These are phyloP conservation scores for Pisolithus marmoratus DNA, from an alignment of 768 basidiomycete species.

Conservation along the genomic window DNA sequence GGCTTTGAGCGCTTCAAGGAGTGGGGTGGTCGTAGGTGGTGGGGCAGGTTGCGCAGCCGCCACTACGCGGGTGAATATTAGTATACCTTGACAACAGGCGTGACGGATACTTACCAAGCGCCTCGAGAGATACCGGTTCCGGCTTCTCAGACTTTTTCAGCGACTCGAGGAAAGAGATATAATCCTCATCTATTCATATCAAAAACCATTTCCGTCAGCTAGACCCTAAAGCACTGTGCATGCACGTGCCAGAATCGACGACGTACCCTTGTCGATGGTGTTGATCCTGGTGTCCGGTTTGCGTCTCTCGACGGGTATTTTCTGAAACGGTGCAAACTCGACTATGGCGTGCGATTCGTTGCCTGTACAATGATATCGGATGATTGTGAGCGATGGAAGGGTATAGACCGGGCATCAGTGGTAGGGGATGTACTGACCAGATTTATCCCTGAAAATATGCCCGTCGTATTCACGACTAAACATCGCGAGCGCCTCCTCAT, in stretches of 20 bases:
- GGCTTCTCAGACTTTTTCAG: slow-evolving; percentile 48
- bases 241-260: not conserved
- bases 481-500: slow-evolving; percentile 56
- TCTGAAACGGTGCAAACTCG: slow-evolving; percentile 92
- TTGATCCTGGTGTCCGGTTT: slow-evolving; percentile 77
- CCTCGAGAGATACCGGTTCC: slow-evolving; percentile 62
- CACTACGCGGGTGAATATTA: slow-evolving; percentile 35
- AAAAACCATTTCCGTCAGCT: too few species aligned
- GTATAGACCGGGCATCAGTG: too few species aligned
- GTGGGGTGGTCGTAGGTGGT: slow-evolving; percentile 78
- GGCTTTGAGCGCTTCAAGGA: slow-evolving; percentile 89
- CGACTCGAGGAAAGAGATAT: slow-evolving; percentile 72
- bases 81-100: not conserved
- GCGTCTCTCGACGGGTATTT: slow-evolving; percentile 66
- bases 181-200: slow-evolving; percentile 63
- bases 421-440: slow-evolving; percentile 47
- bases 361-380: slow-evolving; percentile 42
- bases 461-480: slow-evolving; percentile 90
- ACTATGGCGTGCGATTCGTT: slow-evolving; percentile 85
- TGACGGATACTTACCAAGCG: slow-evolving; percentile 42
- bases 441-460: slow-evolving; percentile 86
- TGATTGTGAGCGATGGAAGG: not conserved
- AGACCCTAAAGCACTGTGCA: too few species aligned
- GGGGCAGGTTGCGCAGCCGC: slow-evolving; percentile 55
- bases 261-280: slow-evolving; percentile 82